phyloP scores from a whole-genome alignment of 2,329 filamentous ascomycete species.

The Apiospora arundinis region DNA sequence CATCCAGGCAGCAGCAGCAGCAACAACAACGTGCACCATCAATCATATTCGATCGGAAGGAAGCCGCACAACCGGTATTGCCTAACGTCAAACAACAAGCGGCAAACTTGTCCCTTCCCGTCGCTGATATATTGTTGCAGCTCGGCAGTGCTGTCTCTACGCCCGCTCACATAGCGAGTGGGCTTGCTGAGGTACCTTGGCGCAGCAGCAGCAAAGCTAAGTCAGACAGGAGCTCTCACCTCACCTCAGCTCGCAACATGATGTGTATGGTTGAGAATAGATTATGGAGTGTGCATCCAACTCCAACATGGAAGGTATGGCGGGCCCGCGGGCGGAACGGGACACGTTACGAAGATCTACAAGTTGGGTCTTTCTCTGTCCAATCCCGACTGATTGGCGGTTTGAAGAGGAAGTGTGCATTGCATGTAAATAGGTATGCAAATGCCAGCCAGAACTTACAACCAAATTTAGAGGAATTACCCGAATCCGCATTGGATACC shows the following conservation, averaged over 20 bases:
- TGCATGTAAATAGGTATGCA: background rate
- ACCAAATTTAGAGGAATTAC: background rate
- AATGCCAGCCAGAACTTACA: background rate
- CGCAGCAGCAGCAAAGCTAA: background rate
- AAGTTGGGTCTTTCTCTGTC: background rate
- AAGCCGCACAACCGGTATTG: background rate
- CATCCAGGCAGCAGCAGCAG: background rate
- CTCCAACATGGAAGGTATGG: background rate
- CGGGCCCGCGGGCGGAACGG: background rate
- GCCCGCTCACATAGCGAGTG: background rate
- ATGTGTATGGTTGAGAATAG: background rate
- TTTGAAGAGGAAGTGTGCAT: background rate
- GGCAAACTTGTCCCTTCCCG: background rate
- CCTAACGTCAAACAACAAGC: background rate
- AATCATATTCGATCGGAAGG: background rate
- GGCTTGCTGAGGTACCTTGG: background rate
- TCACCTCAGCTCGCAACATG: constrained; percentile 12
- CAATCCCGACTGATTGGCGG: background rate
- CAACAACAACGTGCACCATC: background rate
- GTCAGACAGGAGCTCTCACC: background rate
- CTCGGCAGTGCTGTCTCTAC: background rate
- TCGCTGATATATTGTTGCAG: background rate
- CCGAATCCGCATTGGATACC: background rate
- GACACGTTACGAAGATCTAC: constrained; percentile 5
- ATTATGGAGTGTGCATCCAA: too few relatives aligned